These are phyloP conservation scores for Scutellaria baicalensis DNA, from an alignment of 257 asterid species.

Conservation along the genomic window DNA sequence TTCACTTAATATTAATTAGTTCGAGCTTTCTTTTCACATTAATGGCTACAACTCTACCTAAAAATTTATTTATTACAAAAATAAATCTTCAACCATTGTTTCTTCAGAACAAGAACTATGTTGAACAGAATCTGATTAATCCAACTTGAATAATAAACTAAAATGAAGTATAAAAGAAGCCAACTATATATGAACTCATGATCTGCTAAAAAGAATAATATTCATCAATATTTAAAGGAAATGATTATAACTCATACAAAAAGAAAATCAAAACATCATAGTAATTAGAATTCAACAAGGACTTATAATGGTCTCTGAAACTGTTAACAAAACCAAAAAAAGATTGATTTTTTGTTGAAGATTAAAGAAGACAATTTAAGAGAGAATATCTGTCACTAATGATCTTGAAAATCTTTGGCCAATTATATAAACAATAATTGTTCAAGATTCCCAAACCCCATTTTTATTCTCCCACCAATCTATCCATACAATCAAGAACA, in stretches of 20 bases:
- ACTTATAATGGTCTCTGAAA: background rate
- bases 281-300: background rate
- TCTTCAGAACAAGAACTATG: background rate
- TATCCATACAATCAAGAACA: conserved; percentile 8
- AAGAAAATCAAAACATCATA: background rate
- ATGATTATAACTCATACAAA: background rate
- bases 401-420: conserved; percentile 17
- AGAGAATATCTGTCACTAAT: background rate
- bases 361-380: background rate
- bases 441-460: conserved; percentile 23
- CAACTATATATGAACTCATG: too few species aligned
- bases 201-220: background rate
- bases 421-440: background rate
- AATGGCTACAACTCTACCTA: background rate
- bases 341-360: conserved; percentile 2
- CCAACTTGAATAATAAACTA: too few species aligned
- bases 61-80: background rate
- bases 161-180: too few species aligned
- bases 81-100: background rate
- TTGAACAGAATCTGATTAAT: background rate
- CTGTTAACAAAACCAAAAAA: background rate
- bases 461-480: conserved; percentile 19
- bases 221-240: too few species aligned
- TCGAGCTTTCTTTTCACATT: background rate
- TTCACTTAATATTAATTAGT: background rate